Conservation (phyloP, 108 stramenopile genomes). For the Fistulifera pelliculosa region DNA sequence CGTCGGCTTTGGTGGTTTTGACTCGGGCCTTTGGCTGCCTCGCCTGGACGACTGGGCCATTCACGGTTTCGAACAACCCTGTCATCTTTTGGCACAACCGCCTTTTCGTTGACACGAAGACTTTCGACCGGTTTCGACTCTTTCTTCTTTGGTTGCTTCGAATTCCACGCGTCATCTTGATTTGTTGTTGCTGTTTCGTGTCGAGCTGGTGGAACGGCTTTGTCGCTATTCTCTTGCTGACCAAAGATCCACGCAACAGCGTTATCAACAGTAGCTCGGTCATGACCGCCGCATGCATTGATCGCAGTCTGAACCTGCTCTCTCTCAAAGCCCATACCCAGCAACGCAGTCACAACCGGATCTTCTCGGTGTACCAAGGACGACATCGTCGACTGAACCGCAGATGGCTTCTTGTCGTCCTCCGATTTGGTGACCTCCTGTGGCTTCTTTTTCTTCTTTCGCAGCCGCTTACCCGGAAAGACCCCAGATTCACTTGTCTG, state of each 20-base stretch:
- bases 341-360: conserved; percentile 56
- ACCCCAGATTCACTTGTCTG: background rate
- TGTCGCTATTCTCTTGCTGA: conserved; percentile 17
- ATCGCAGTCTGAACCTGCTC: conserved; percentile 59
- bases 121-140: background rate
- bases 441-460: conserved; percentile 53
- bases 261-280: conserved; percentile 68
- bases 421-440: background rate
- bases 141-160: conserved; percentile 6
- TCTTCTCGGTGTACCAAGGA: conserved; percentile 20
- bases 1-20: background rate
- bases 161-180: background rate
- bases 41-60: background rate
- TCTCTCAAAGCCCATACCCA: conserved; percentile 73
- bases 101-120: conserved; percentile 24
- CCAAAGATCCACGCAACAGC: conserved; percentile 77
- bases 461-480: conserved; percentile 20
- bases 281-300: conserved; percentile 65
- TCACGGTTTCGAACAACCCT: background rate
- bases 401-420: background rate
- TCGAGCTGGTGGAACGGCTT: background rate
- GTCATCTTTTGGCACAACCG: conserved; percentile 9
- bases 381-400: conserved; percentile 5
- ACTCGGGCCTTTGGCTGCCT: background rate
- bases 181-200: background rate